Evolutionary conservation across 2,329 filamentous ascomycete genomes (phyloP), one percentile per base, ranked within the genome.

Genomic region (Talaromyces funiculosus): DNA sequence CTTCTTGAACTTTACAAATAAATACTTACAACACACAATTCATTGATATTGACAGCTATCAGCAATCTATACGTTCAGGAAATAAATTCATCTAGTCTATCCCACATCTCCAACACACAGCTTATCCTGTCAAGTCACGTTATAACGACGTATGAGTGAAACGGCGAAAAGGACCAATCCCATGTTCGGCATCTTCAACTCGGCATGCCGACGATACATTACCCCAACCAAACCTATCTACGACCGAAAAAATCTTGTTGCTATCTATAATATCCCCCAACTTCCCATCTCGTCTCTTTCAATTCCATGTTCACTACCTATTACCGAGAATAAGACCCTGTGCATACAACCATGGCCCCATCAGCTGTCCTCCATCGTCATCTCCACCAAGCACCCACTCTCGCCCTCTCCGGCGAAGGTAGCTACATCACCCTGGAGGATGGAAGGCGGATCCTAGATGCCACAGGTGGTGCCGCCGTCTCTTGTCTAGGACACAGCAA

Each of bases 401-500:
- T 72, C 53, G 82, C 82, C 4, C 69, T 77, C 9, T 78, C 75
- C 0, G 83, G 78, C 4, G 71, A 77, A 59, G 82, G 81, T 10
- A 77, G 80, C 64, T 82, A 80, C 62, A 72, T 86, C n/a, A 72
- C 76, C 35, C 74, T 85, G 1, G 75, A 76, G 65, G 78, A 80
- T 68, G 86, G 86, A 1, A 79, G 81, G 24, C 77, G 75, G 35
- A 82, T 94, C 45, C 81, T 92, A 14, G 90, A 94, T 71, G 87
- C 85, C 1, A 89, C 86, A 20, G 84, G 87, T 29, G 90, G 90
- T 20, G 87, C 90, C 3, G 88, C 87, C 22, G 89, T 92, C 3
- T 81, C 85, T 9, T 87, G 86, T 68, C 77, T 93, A 6, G 90
- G 90, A 4, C 85, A 90, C 67, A 84, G 83, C 33, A 81, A 86